Evolutionary conservation across 2,329 filamentous ascomycete genomes (phyloP).

Genomic region (Colletotrichum cuscutae): DNA sequence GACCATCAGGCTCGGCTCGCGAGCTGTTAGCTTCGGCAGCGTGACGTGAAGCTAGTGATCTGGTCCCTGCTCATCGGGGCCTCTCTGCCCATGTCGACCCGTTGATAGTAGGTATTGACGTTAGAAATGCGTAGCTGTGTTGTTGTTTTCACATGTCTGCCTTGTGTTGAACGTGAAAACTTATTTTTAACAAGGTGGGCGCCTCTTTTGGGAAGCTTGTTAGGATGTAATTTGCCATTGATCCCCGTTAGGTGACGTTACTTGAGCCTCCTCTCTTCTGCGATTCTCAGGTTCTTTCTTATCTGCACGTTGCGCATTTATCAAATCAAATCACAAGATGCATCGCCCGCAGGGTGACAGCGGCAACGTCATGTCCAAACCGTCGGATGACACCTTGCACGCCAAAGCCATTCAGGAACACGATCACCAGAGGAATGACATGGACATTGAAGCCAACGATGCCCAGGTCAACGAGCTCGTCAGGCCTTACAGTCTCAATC

Average conservation of each 20-base stretch:
- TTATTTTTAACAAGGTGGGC: background rate
- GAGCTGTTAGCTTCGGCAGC: background rate
- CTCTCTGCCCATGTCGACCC: background rate
- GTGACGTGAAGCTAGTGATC: background rate
- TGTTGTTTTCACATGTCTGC: background rate
- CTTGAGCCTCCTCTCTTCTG: background rate
- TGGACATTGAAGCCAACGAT: constrained; percentile 1
- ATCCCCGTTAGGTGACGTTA: background rate
- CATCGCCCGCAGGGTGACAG: background rate
- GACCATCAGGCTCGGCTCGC: background rate
- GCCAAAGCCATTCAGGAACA: background rate
- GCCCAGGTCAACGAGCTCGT: constrained; percentile 16
- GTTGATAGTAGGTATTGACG: no score
- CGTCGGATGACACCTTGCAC: constrained; percentile 2
- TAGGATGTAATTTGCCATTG: background rate
- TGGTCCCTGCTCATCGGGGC: background rate
- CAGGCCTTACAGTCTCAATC: constrained; percentile 32
- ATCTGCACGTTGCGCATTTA: background rate
- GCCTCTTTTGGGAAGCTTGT: background rate
- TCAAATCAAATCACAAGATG: background rate
- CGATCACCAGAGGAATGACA: background rate
- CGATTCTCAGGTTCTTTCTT: background rate
- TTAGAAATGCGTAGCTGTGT: background rate
- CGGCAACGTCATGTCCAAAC: background rate
- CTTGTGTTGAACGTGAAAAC: background rate